These are phyloP conservation scores for Paramyrothecium roridum DNA, from an alignment of 2,329 filamentous ascomycete genomes.

Conservation along the genomic window DNA sequence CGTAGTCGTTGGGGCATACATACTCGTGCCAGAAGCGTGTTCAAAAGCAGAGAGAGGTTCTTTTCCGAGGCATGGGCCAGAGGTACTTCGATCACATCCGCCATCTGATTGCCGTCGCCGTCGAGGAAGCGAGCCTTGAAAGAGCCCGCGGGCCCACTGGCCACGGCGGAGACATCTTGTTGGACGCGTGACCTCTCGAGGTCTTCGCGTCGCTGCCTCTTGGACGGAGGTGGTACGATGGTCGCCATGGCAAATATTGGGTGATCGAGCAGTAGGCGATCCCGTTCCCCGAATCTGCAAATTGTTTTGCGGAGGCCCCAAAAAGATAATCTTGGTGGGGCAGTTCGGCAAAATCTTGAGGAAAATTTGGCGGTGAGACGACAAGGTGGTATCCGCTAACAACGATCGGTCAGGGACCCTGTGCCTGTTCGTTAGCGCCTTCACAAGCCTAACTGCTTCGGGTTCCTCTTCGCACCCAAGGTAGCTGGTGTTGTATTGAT, in stretches of 20 bases:
- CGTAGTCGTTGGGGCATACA: conserved; percentile 4
- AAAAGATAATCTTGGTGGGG: conserved; percentile 15
- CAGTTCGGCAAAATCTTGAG: conserved; percentile 21
- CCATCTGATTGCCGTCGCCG: conserved; percentile 68
- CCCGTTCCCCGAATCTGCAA: no score
- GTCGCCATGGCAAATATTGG: conserved; percentile 63
- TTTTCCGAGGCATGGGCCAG: conserved; percentile 83
- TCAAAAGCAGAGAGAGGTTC: conserved; percentile 83
- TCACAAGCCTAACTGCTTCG: neutral
- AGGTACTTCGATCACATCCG: conserved; percentile 70
- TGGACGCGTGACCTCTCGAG: conserved; percentile 70
- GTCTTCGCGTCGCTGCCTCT: conserved; percentile 76
- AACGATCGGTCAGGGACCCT: no score
- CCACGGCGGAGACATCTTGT: conserved; percentile 68
- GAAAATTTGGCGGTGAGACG: conserved; percentile 26
- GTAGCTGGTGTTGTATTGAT: no score
- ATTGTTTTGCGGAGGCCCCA: no score
- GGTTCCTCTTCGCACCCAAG: no score
- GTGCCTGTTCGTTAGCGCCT: neutral
- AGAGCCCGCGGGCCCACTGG: conserved; percentile 65
- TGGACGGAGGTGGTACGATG: conserved; percentile 77
- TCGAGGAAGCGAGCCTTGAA: conserved; percentile 88
- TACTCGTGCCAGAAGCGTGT: conserved; percentile 77
- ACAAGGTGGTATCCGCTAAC: no score
- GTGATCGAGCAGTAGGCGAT: neutral